phyloP scores from a whole-genome alignment of 2,329 filamentous ascomycete species.

The Colletotrichum sp. region DNA sequence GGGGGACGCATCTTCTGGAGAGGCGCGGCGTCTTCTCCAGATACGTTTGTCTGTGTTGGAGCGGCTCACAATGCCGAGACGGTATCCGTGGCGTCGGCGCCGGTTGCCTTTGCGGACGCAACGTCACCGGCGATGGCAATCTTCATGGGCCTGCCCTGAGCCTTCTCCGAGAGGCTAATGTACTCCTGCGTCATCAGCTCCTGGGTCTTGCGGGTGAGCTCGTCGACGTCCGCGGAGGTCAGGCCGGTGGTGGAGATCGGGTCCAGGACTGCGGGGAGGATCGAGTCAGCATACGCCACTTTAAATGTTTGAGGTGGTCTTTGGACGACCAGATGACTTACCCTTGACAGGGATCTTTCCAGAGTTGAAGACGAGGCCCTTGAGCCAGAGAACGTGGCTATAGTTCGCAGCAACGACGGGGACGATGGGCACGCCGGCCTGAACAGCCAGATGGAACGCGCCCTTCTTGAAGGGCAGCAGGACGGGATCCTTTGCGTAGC shows the following conservation, averaged over 20 bases:
- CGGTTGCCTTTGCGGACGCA: constrained; percentile 15
- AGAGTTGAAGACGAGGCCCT: constrained; percentile 67
- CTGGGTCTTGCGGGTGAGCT: constrained; percentile 69
- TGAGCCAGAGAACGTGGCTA: constrained; percentile 72
- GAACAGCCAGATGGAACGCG: constrained; percentile 93
- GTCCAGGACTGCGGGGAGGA: constrained; percentile 65
- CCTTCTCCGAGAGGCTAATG: constrained; percentile 56
- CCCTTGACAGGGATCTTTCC: constrained; percentile 79
- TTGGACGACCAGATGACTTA: constrained; percentile 39
- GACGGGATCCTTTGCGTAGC: constrained; percentile 81
- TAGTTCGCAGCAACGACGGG: constrained; percentile 85
- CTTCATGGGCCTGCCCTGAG: constrained; percentile 39
- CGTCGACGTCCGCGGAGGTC: constrained; percentile 78
- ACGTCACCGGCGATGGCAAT: constrained; percentile 1
- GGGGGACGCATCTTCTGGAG: neutral
- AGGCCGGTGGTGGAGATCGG: constrained; percentile 80
- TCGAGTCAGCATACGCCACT: neutral
- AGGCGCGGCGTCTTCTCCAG: neutral
- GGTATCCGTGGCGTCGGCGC: constrained; percentile 13
- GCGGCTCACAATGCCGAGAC: constrained; percentile 8
- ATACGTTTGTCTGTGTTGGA: neutral
- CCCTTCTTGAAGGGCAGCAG: constrained; percentile 99
- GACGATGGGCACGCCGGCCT: constrained; percentile 92
- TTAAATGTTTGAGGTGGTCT: neutral
- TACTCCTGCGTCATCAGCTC: constrained; percentile 79